Conservation (phyloP, 2,329 filamentous ascomycete genomes). For the Pezicula radicicola region DNA sequence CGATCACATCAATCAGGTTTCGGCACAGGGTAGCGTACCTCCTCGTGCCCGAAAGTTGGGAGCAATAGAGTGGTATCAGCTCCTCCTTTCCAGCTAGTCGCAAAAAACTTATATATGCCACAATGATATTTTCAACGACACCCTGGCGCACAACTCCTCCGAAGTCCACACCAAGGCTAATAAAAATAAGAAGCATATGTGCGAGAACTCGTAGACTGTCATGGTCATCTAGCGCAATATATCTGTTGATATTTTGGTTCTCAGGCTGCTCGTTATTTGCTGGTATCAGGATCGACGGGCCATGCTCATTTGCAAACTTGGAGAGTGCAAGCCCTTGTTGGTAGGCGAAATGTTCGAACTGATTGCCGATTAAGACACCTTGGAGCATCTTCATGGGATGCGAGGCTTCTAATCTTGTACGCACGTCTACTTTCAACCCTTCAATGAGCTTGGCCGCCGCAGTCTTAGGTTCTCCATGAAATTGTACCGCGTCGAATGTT, state of each 20-base stretch:
- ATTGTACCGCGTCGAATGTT: constrained; percentile 62
- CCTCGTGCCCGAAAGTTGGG: constrained; percentile 64
- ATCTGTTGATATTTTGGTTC: constrained; percentile 39
- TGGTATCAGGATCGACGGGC: constrained; percentile 40
- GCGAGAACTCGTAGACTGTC: constrained; percentile 66
- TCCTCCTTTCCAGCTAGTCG: constrained; percentile 70
- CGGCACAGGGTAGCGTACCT: constrained; percentile 70
- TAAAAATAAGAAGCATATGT: constrained; percentile 69
- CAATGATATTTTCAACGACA: constrained; percentile 67
- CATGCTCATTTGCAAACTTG: constrained; percentile 41
- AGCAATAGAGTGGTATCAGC: constrained; percentile 84
- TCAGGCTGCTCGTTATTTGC: constrained; percentile 32
- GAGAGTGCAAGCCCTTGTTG: constrained; percentile 55
- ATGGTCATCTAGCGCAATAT: constrained; percentile 54
- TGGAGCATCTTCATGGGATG: constrained; percentile 73
- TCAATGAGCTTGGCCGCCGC: constrained; percentile 58
- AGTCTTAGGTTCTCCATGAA: constrained; percentile 52
- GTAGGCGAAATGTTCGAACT: constrained; percentile 53
- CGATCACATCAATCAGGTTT: constrained; percentile 71
- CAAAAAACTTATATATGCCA: constrained; percentile 78
- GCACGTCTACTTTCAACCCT: constrained; percentile 53
- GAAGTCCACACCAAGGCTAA: constrained; percentile 50
- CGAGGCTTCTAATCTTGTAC: constrained; percentile 55
- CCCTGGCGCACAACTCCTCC: constrained; percentile 35
- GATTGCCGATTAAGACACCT: constrained; percentile 67